Evolutionary conservation across 441 rosid species (phyloP), one percentile per base, ranked within the genome.

Genomic region (Aleurites moluccanus): DNA sequence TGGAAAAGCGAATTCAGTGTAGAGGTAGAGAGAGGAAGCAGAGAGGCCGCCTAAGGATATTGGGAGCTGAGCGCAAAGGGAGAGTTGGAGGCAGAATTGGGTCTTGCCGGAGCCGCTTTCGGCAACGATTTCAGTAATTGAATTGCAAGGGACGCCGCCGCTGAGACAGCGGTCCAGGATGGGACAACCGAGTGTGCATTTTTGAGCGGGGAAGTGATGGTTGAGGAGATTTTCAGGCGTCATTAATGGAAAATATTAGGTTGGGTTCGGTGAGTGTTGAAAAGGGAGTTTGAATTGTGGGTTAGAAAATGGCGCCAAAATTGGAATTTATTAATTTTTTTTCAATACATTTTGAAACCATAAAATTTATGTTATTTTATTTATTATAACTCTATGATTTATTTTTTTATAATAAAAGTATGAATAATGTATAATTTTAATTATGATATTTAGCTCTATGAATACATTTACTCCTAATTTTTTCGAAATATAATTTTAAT

Each of bases 91-190:
- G 84, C 93, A 92, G 73, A 94, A 78, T 71, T 92, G 97, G 78
- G 97, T 94, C 86, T 94, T 94, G 16, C 97, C 98, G 65, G 89
- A 85, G 72, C 95, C 94, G 65, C 96, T 94, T 77, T 91, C 97
- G 45, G 96, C 94, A 2, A 86, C 90, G 60, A 92, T 82, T 81
- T 94, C 97, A 35, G 97, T 89, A 49, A 94, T 30, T 14, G 94
- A 88, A 64, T 85, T 72, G 84, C 94, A 94, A 14, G 97, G 90
- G 44, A 94, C 73, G 57, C 96, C 97, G 28, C 97, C 97, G 76
- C 68, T 79, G 28, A 94, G 86, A 80, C 86, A 85, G 62, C 65
- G 74, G 80, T 94, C 97, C 20, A 92, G 74, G 75, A 81, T 59
- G 62, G 86, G 83, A 83, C 94, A 88, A 40, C 96, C 98, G 40